A percentile compares a stretch with the other conserved stretches of the same genome.
These are phyloP conservation scores for Suhomyces pyralidae DNA, from an alignment of 805 yeast species.

Conservation along the genomic window DNA sequence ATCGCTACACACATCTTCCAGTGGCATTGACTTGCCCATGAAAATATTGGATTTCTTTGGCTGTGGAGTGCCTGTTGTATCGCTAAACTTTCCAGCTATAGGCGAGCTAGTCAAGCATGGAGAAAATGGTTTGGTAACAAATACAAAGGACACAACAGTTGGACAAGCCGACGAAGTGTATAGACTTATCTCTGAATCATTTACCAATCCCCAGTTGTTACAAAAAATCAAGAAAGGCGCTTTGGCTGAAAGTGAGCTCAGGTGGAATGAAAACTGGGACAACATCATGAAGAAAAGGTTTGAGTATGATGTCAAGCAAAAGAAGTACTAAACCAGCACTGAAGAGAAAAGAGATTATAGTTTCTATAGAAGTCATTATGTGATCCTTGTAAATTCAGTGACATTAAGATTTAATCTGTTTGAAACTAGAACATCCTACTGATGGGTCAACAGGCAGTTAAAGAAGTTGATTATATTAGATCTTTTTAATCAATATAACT, in stretches of 20 bases:
- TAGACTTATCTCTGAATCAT: constrained; percentile 22
- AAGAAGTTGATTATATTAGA: no score
- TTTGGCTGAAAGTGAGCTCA: constrained; percentile 54
- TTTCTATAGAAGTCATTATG: no score
- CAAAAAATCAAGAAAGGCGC: constrained; percentile 64
- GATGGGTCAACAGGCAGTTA: no score
- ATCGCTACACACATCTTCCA: constrained; percentile 85
- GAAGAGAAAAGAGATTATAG: no score
- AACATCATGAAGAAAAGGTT: constrained; percentile 37
- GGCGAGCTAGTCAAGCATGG: constrained; percentile 70
- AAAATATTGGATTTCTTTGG: constrained; percentile 96
- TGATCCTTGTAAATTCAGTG: no score
- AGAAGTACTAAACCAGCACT: not conserved
- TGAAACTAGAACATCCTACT: no score
- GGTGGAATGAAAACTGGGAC: constrained; percentile 81
- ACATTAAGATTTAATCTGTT: no score
- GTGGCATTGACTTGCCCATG: constrained; percentile 96
- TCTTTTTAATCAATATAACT: no score
- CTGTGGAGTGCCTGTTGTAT: constrained; percentile 87
- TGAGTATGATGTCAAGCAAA: constrained; percentile 9
- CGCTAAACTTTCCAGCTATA: constrained; percentile 73
- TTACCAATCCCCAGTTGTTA: constrained; percentile 31
- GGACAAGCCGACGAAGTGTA: constrained; percentile 23
- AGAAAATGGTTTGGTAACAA: constrained; percentile 61
- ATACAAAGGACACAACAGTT: constrained; percentile 14